Conservation (phyloP, 2,329 filamentous ascomycete genomes). For the Alternaria hordeiaustralica region DNA sequence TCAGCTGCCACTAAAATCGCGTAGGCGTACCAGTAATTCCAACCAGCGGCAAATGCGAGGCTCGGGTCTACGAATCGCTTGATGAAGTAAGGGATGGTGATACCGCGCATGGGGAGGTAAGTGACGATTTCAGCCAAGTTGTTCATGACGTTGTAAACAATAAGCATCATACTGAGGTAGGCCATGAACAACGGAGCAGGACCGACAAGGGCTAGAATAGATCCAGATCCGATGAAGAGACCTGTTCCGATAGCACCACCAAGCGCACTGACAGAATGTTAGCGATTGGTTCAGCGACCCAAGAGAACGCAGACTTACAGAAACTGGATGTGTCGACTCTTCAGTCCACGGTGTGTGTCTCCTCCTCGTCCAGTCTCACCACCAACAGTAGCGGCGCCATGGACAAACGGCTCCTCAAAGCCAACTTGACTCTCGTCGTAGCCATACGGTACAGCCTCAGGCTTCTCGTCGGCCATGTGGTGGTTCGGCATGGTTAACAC, state of each 20-base stretch:
- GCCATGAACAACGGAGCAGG: constrained; percentile 48
- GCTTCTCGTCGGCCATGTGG: constrained; percentile 35
- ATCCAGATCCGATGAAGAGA: constrained; percentile 46
- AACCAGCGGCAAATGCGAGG: constrained; percentile 44
- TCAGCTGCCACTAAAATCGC: constrained; percentile 46
- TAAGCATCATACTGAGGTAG: constrained; percentile 47
- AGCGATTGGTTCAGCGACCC: constrained; percentile 5
- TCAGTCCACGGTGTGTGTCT: constrained; percentile 45
- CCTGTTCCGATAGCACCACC: constrained; percentile 61
- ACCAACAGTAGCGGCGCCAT: constrained; percentile 37
- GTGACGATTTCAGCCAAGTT: constrained; percentile 51
- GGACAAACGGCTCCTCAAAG: constrained; percentile 33
- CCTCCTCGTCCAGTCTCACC: constrained; percentile 38
- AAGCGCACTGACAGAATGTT: constrained; percentile 61
- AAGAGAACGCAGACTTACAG: constrained; percentile 25
- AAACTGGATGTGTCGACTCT: constrained; percentile 49
- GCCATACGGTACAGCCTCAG: constrained; percentile 18
- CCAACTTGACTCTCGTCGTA: constrained; percentile 21
- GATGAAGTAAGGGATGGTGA: constrained; percentile 49
- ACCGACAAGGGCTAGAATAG: constrained; percentile 41
- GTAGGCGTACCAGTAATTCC: constrained; percentile 40
- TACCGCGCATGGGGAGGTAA: constrained; percentile 49
- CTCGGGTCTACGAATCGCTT: constrained; percentile 57
- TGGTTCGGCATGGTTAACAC: constrained; percentile 29
- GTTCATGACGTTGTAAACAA: constrained; percentile 51